phyloP scores from a whole-genome alignment of 1,139 yeast species.

The Scheffersomyces illinoinensis region DNA sequence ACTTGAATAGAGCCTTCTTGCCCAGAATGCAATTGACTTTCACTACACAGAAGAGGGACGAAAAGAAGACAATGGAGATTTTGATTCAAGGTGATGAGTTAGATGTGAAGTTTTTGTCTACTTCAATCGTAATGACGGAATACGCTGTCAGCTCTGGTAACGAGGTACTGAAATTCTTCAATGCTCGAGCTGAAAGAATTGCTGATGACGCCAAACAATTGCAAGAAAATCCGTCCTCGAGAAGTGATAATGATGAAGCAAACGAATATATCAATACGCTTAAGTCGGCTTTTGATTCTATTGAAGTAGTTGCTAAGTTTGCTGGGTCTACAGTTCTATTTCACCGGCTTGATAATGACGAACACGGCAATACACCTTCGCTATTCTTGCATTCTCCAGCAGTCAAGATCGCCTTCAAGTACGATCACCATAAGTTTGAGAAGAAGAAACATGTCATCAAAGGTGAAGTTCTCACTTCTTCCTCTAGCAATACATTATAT shows the following conservation, averaged over 20 bases:
- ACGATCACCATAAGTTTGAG: slow-evolving; percentile 25
- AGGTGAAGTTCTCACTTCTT: slow-evolving; percentile 60
- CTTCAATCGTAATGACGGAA: slow-evolving; percentile 51
- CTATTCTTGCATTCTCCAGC: slow-evolving; percentile 78
- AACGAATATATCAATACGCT: slow-evolving; percentile 22
- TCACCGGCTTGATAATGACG: slow-evolving; percentile 44
- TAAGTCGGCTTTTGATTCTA: slow-evolving; percentile 38
- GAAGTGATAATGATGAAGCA: not conserved
- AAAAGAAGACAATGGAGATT: slow-evolving; percentile 37
- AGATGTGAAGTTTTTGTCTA: slow-evolving; percentile 62
- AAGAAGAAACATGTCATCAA: slow-evolving; percentile 46
- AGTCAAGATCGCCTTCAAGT: slow-evolving; percentile 51
- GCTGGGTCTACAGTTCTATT: slow-evolving; percentile 72
- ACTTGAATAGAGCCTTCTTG: slow-evolving; percentile 61
- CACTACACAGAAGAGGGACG: slow-evolving; percentile 34
- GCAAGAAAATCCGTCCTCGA: not conserved
- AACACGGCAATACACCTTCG: slow-evolving; percentile 50
- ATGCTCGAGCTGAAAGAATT: slow-evolving; percentile 14
- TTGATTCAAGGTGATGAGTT: slow-evolving; percentile 64
- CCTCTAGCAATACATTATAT: slow-evolving; percentile 69
- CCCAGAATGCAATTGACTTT: slow-evolving; percentile 67
- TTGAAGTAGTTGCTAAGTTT: slow-evolving; percentile 56
- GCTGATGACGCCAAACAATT: not conserved
- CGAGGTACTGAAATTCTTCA: slow-evolving; percentile 39
- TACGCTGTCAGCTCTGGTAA: slow-evolving; percentile 46